These are phyloP conservation scores for Leccinum truebloodii DNA, from an alignment of 768 basidiomycete genomes.

Conservation along the genomic window DNA sequence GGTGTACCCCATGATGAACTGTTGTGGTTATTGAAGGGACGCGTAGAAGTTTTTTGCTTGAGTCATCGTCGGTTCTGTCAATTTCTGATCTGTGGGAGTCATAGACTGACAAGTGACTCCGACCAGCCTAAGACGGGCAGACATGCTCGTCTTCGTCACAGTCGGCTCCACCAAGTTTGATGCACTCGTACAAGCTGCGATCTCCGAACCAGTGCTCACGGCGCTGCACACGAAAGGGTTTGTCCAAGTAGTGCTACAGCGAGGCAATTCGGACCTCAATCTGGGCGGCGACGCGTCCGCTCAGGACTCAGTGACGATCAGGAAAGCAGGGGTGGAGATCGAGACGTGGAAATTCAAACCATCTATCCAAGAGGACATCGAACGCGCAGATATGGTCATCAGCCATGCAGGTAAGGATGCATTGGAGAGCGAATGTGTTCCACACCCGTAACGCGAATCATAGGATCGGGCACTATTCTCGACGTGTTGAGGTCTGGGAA, in stretches of 20 bases:
- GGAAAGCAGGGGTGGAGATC: slow-evolving; percentile 49
- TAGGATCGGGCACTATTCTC: slow-evolving; percentile 96
- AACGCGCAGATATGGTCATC: slow-evolving; percentile 74
- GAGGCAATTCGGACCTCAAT: slow-evolving; percentile 63
- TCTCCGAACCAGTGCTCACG: slow-evolving; percentile 60
- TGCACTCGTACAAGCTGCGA: slow-evolving; percentile 58
- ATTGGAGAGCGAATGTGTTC: neutral
- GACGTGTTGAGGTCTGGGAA: slow-evolving; percentile 78
- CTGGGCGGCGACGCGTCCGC: slow-evolving; percentile 23
- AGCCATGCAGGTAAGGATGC: slow-evolving; percentile 83
- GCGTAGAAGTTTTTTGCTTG: neutral
- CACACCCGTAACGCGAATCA: slow-evolving; percentile 6
- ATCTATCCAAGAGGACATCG: slow-evolving; percentile 65
- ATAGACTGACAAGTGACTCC: neutral
- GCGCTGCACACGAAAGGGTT: slow-evolving; percentile 58
- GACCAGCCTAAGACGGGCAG: neutral
- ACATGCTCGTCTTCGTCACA: slow-evolving; percentile 64
- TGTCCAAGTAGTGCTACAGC: slow-evolving; percentile 66
- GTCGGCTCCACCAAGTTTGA: slow-evolving; percentile 92
- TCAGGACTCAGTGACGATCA: slow-evolving; percentile 15
- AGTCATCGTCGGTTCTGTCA: slow-evolving; percentile 10
- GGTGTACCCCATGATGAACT: slow-evolving; percentile 78
- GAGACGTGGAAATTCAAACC: slow-evolving; percentile 76
- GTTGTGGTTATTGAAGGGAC: neutral
- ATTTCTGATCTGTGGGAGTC: neutral